Evolutionary conservation across 2,329 filamentous ascomycete species (phyloP).

Genomic region (Pseudogymnoascus sp.): DNA sequence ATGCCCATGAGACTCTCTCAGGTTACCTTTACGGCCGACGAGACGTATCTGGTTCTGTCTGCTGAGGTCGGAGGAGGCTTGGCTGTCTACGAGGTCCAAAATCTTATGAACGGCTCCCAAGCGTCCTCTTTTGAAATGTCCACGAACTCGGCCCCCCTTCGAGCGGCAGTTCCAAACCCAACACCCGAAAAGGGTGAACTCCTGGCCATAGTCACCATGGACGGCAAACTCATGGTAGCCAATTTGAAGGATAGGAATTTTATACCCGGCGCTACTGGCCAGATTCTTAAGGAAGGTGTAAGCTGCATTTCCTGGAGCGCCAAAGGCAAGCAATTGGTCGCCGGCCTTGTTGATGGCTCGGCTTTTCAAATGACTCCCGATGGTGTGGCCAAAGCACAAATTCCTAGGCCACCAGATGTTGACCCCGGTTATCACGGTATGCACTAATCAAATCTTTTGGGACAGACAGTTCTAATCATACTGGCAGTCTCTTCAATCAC

Average conservation of each 20-base stretch:
- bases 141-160: conserved; percentile 66
- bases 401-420: conserved; percentile 66
- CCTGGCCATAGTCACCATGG: conserved; percentile 70
- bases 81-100: conserved; percentile 69
- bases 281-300: conserved; percentile 62
- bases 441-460: conserved; percentile 23
- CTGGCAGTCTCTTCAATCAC: conserved; percentile 62
- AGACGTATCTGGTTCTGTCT: conserved; percentile 72
- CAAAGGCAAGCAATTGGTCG: conserved; percentile 85
- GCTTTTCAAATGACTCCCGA: conserved; percentile 76
- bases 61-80: conserved; percentile 74
- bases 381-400: conserved; percentile 65
- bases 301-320: conserved; percentile 86
- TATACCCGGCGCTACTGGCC: conserved; percentile 49
- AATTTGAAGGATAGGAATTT: conserved; percentile 63
- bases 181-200: conserved; percentile 61
- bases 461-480: neutral
- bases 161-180: conserved; percentile 73
- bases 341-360: conserved; percentile 72
- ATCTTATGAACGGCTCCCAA: conserved; percentile 55
- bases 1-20: conserved; percentile 75
- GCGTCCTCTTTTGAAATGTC: conserved; percentile 65
- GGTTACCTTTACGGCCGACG: conserved; percentile 83
- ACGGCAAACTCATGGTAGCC: conserved; percentile 75
- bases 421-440: conserved; percentile 57